These are phyloP conservation scores for Cladorrhinum sp. DNA, from an alignment of 2,329 filamentous ascomycete species.

Conservation along the genomic window DNA sequence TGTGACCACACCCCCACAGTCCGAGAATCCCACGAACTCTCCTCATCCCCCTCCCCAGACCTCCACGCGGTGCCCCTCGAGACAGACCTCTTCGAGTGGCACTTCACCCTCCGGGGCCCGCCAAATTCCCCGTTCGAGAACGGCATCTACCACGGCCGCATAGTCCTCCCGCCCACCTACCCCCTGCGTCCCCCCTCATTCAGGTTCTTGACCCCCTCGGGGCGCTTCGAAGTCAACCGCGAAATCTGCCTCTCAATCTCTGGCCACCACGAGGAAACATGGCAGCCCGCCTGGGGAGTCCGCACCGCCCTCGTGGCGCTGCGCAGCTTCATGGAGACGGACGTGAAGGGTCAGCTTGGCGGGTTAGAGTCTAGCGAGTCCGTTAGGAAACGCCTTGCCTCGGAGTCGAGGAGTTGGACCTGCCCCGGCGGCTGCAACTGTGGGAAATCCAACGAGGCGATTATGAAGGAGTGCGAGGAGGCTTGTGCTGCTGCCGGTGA, in stretches of 20 bases:
- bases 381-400: slow-evolving; percentile 67
- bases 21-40: slow-evolving; percentile 86
- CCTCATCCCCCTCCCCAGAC: slow-evolving; percentile 74
- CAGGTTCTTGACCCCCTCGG: slow-evolving; percentile 87
- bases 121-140: slow-evolving; percentile 74
- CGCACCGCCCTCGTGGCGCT: slow-evolving; percentile 80
- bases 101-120: slow-evolving; percentile 93
- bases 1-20: slow-evolving; percentile 46
- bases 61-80: slow-evolving; percentile 84
- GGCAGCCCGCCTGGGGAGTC: slow-evolving; percentile 98
- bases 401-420: slow-evolving; percentile 60
- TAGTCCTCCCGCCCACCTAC: slow-evolving; percentile 84
- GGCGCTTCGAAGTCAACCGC: slow-evolving; percentile 91
- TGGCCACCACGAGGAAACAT: slow-evolving; percentile 95
- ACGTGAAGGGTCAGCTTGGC: slow-evolving; percentile 82
- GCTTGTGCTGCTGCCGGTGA: slow-evolving; percentile 26
- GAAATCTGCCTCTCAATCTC: slow-evolving; percentile 95
- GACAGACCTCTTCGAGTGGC: slow-evolving; percentile 94
- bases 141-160: slow-evolving; percentile 94
- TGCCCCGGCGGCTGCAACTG: slow-evolving; percentile 68
- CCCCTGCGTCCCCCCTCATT: slow-evolving; percentile 92
- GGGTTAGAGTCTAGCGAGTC: slow-evolving; percentile 74
- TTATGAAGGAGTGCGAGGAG: slow-evolving; percentile 67
- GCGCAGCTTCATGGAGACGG: slow-evolving; percentile 89
- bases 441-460: slow-evolving; percentile 66